Evolutionary conservation across 495 filamentous ascomycete genomes (phyloP).

Genomic region (Neurospora sp.): DNA sequence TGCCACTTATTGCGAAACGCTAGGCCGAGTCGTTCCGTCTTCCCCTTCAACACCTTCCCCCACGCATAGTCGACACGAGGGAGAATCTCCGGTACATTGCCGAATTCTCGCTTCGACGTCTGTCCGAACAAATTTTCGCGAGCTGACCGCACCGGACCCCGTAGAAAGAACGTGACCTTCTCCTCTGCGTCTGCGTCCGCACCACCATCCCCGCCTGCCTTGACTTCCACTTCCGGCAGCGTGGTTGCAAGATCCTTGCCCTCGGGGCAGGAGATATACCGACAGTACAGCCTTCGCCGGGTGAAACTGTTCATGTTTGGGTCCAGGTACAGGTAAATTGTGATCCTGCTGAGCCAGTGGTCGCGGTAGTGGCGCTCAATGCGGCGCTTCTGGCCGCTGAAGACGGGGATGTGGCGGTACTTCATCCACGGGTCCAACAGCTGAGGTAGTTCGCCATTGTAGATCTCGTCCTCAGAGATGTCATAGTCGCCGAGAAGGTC

Average conservation of each 20-base stretch:
- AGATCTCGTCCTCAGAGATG: not conserved
- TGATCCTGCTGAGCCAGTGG: not conserved
- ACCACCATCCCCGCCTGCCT: not conserved
- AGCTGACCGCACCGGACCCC: not conserved
- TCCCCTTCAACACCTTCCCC: not conserved
- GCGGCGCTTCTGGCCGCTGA: not conserved
- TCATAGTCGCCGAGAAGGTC: not conserved
- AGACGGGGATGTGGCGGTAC: not conserved
- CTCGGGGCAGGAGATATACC: not conserved
- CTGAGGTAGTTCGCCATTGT: not conserved
- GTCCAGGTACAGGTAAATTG: not conserved
- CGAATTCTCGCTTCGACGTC: not conserved
- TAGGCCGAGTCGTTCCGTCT: not conserved
- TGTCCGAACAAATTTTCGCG: not conserved
- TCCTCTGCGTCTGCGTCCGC: not conserved
- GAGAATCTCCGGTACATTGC: not conserved
- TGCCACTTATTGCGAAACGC: not conserved
- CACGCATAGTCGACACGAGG: not conserved
- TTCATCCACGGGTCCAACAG: not conserved
- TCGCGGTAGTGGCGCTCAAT: not conserved
- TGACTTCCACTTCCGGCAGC: not conserved
- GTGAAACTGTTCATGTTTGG: not conserved
- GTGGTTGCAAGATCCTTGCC: not conserved
- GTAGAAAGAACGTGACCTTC: not conserved
- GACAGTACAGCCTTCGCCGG: not conserved